These are phyloP conservation scores for Phoma sp. DNA, from an alignment of 2,329 filamentous ascomycete species.

Conservation along the genomic window DNA sequence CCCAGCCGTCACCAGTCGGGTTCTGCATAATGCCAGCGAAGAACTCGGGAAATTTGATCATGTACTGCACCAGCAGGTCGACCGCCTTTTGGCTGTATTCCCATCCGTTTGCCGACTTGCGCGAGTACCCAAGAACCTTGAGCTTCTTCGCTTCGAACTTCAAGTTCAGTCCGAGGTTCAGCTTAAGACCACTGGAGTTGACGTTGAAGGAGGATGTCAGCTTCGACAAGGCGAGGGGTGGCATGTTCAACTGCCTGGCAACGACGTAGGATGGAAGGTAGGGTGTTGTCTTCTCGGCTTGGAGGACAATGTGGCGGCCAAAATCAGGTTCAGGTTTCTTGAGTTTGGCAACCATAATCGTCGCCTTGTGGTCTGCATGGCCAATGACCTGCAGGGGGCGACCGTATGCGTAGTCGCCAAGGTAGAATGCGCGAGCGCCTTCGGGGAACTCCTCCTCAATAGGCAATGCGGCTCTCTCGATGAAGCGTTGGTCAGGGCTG, in stretches of 20 bases:
- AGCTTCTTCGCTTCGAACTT: slow-evolving; percentile 96
- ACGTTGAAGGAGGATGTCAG: slow-evolving; percentile 94
- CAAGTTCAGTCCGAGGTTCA: slow-evolving; percentile 92
- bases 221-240: slow-evolving; percentile 89
- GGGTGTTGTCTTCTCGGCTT: slow-evolving; percentile 71
- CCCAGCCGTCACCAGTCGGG: slow-evolving; percentile 81
- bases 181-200: slow-evolving; percentile 76
- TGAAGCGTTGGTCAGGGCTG: slow-evolving; percentile 90
- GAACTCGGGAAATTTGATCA: slow-evolving; percentile 93
- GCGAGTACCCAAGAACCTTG: slow-evolving; percentile 94
- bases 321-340: slow-evolving; percentile 82
- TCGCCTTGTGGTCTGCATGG: slow-evolving; percentile 75
- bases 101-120: slow-evolving; percentile 86
- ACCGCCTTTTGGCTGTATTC: slow-evolving; percentile 91
- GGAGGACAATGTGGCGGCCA: slow-evolving; percentile 72
- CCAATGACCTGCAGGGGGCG: slow-evolving; percentile 82
- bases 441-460: slow-evolving; percentile 91
- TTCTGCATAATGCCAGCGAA: slow-evolving; percentile 87
- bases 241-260: slow-evolving; percentile 78
- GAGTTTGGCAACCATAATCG: slow-evolving; percentile 76
- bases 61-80: slow-evolving; percentile 82
- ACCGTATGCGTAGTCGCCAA: slow-evolving; percentile 92
- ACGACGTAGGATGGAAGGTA: slow-evolving; percentile 92
- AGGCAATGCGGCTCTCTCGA: slow-evolving; percentile 85
- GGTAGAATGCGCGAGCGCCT: slow-evolving; percentile 84